Percentiles rank a stretch among this genome's conserved stretches.
Conservation (phyloP, 2,329 filamentous ascomycete species). For the Apiospora pterosperma region DNA sequence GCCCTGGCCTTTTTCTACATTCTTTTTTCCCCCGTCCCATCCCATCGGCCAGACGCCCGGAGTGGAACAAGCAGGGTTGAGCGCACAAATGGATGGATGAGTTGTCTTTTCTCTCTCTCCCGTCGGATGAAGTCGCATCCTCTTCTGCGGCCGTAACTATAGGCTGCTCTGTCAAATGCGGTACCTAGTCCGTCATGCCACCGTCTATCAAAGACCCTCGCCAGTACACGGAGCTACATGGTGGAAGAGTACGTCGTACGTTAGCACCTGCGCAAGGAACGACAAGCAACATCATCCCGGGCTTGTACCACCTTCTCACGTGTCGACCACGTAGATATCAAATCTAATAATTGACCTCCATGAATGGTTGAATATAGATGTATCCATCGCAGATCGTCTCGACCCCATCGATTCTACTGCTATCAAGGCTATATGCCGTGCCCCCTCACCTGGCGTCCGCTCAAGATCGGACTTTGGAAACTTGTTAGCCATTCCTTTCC, state of each 20-base stretch:
- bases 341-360: background rate
- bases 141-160: background rate
- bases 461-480: background rate
- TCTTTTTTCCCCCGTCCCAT: background rate
- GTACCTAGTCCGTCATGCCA: background rate
- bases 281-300: background rate
- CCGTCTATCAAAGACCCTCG: background rate
- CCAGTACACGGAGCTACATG: background rate
- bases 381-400: background rate
- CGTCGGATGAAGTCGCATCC: background rate
- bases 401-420: background rate
- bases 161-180: background rate
- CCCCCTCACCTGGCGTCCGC: background rate
- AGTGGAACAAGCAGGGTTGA: constrained; percentile 2
- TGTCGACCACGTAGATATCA: background rate
- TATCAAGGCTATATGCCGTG: background rate
- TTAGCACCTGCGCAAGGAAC: background rate
- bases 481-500: background rate
- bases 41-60: background rate
- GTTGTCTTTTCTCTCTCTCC: background rate
- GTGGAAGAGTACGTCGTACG: background rate
- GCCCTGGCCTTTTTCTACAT: background rate
- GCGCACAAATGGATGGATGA: constrained; percentile 6
- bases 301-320: background rate
- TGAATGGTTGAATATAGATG: background rate